Conservation (phyloP, 148 eudicot genomes). For the Fagopyrum homotropicum region DNA sequence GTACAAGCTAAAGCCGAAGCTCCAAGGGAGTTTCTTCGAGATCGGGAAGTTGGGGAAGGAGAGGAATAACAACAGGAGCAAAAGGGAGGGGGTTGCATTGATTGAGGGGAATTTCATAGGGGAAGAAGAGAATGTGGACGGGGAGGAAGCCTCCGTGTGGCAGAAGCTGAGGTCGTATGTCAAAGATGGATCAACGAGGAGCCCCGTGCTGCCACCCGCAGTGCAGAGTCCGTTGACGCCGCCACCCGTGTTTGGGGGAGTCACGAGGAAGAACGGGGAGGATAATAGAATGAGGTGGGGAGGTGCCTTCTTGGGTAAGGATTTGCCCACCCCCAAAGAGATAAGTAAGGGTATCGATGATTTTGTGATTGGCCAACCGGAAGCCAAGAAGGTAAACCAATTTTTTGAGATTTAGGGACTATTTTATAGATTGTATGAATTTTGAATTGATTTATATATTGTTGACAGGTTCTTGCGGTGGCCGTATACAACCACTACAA, state of each 20-base stretch:
- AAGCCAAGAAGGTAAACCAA: conserved; percentile 66
- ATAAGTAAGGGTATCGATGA: conserved; percentile 59
- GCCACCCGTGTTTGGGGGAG: conserved; percentile 11
- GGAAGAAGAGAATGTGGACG: conserved; percentile 12
- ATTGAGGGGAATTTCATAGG: conserved; percentile 26
- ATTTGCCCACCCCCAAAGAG: conserved; percentile 77
- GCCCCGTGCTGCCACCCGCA: not conserved
- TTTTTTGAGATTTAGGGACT: too few relatives aligned
- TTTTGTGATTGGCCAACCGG: conserved; percentile 82
- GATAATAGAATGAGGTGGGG: conserved; percentile 31
- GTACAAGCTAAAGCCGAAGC: conserved; percentile 46
- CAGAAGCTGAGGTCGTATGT: conserved; percentile 80
- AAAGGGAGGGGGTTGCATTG: conserved; percentile 13
- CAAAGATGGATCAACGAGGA: conserved; percentile 22
- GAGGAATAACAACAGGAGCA: not conserved
- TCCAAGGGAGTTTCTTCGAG: conserved; percentile 80
- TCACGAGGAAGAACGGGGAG: conserved; percentile 12
- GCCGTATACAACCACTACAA: conserved; percentile 37
- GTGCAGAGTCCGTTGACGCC: conserved; percentile 13
- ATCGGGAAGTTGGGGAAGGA: conserved; percentile 55
- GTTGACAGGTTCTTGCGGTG: conserved; percentile 22
- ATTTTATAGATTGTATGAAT: too few relatives aligned
- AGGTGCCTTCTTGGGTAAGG: conserved; percentile 48
- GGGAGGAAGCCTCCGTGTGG: conserved; percentile 46
- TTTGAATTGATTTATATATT: too few relatives aligned